Percentiles rank a stretch among this genome's conserved stretches.
phyloP scores from a whole-genome alignment of 805 yeast genomes.

The Spathaspora girioi region DNA sequence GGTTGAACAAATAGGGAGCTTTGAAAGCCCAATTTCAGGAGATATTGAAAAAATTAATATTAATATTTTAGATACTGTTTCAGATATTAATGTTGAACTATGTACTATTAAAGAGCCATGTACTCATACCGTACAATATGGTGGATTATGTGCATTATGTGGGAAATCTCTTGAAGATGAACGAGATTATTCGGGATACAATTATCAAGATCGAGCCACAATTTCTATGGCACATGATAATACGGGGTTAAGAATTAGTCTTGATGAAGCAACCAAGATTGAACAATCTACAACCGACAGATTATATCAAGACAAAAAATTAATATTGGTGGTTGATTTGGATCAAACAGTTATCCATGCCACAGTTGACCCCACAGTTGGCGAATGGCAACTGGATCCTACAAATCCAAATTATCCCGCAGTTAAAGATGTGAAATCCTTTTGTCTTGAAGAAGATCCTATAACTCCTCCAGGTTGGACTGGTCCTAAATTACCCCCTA shows the following conservation, averaged over 20 bases:
- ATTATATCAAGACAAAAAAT: slow-evolving; percentile 57
- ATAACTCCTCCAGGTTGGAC: slow-evolving; percentile 53
- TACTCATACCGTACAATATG: slow-evolving; percentile 87
- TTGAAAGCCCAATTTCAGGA: slow-evolving; percentile 84
- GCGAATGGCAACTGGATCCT: slow-evolving; percentile 91
- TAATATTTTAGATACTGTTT: slow-evolving; percentile 57
- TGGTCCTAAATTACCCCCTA: slow-evolving; percentile 57
- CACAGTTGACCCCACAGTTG: slow-evolving; percentile 95
- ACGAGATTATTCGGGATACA: slow-evolving; percentile 70
- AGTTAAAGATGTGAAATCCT: slow-evolving; percentile 75
- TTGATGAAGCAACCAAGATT: slow-evolving; percentile 80
- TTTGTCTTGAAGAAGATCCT: slow-evolving; percentile 74
- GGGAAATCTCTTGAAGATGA: slow-evolving; percentile 72
- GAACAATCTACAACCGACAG: slow-evolving; percentile 65
- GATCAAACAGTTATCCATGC: slow-evolving; percentile 98
- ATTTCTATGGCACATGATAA: slow-evolving; percentile 89
- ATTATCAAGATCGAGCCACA: slow-evolving; percentile 70
- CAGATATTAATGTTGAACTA: slow-evolving; percentile 42
- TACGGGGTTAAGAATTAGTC: slow-evolving; percentile 75
- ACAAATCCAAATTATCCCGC: slow-evolving; percentile 80
- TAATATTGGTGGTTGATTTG: slow-evolving; percentile 90
- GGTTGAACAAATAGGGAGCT: slow-evolving; percentile 70
- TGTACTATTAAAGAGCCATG: slow-evolving; percentile 75
- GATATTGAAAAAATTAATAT: slow-evolving; percentile 49
- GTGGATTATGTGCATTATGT: slow-evolving; percentile 91